Evolutionary conservation across 2,329 filamentous ascomycete species (phyloP).

Genomic region (Coniochaeta prunicola): DNA sequence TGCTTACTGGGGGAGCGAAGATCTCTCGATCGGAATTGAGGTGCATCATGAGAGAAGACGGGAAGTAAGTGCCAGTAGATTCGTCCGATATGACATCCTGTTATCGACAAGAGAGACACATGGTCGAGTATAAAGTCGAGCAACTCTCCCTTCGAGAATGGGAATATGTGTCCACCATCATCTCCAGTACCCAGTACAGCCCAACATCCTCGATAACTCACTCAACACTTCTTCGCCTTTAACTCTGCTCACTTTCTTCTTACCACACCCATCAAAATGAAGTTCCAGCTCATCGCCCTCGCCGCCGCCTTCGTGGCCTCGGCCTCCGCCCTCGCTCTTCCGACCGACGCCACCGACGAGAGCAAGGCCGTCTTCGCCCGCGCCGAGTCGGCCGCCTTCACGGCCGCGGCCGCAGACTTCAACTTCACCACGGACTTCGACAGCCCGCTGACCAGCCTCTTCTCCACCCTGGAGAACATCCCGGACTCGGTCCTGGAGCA

Average conservation of each 20-base stretch:
- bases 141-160: neutral
- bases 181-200: neutral
- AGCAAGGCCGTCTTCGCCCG: constrained; percentile 6
- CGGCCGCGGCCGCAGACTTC: constrained; percentile 7
- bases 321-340: constrained; percentile 19
- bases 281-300: constrained; percentile 15
- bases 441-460: constrained; percentile 13
- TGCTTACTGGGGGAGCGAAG: neutral
- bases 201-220: neutral
- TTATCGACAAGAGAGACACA: neutral
- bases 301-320: constrained; percentile 19
- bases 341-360: constrained; percentile 6
- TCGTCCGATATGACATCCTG: neutral
- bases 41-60: neutral
- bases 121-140: neutral
- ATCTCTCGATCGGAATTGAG: neutral
- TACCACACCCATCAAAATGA: constrained; percentile 7
- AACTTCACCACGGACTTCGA: constrained; percentile 10
- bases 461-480: constrained; percentile 15
- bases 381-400: constrained; percentile 2
- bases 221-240: neutral
- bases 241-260: neutral
- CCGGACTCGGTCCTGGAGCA: constrained; percentile 15
- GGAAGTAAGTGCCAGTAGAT: neutral
- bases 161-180: neutral